phyloP scores from a whole-genome alignment of 495 filamentous ascomycete species.

The Xylaria flabelliformis region DNA sequence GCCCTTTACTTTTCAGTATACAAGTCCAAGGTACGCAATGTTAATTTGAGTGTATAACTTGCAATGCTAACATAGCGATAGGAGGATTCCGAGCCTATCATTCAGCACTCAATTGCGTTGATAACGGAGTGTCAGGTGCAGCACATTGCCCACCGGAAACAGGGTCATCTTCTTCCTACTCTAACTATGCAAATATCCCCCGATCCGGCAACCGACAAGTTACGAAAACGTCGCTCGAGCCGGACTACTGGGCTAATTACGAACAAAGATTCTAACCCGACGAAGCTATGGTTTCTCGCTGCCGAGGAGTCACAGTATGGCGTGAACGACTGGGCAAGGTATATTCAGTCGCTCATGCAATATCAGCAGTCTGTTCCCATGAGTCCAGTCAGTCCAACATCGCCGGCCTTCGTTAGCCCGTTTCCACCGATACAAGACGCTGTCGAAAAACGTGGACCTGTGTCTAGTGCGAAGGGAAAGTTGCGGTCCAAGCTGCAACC shows the following conservation, averaged over 20 bases:
- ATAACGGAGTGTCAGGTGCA: slow-evolving; percentile 61
- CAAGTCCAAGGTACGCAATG: slow-evolving; percentile 56
- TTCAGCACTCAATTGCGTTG: slow-evolving; percentile 55
- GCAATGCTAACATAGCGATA: slow-evolving; percentile 38
- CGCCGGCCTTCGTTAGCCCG: slow-evolving; percentile 54
- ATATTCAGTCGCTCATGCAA: slow-evolving; percentile 51
- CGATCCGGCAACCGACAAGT: slow-evolving; percentile 57
- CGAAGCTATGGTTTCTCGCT: slow-evolving; percentile 50
- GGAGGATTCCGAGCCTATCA: slow-evolving; percentile 58
- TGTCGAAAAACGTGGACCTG: slow-evolving; percentile 40
- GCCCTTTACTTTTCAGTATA: slow-evolving; percentile 59
- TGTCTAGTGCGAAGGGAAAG: slow-evolving; percentile 42
- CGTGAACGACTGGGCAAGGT: slow-evolving; percentile 54
- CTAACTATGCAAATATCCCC: slow-evolving; percentile 58
- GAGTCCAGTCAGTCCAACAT: slow-evolving; percentile 51
- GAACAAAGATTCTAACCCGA: slow-evolving; percentile 49
- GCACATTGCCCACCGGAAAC: slow-evolving; percentile 60
- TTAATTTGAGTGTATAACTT: neutral
- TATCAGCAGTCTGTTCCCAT: slow-evolving; percentile 44
- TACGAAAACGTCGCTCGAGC: slow-evolving; percentile 63
- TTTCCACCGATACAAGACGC: slow-evolving; percentile 45
- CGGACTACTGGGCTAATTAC: slow-evolving; percentile 56
- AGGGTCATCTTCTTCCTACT: slow-evolving; percentile 56
- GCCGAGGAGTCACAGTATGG: slow-evolving; percentile 46
- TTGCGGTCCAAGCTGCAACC: slow-evolving; percentile 34